Base-by-base conservation (phyloP, 495 filamentous ascomycete species). In the Daldinia bambusicola region DNA sequence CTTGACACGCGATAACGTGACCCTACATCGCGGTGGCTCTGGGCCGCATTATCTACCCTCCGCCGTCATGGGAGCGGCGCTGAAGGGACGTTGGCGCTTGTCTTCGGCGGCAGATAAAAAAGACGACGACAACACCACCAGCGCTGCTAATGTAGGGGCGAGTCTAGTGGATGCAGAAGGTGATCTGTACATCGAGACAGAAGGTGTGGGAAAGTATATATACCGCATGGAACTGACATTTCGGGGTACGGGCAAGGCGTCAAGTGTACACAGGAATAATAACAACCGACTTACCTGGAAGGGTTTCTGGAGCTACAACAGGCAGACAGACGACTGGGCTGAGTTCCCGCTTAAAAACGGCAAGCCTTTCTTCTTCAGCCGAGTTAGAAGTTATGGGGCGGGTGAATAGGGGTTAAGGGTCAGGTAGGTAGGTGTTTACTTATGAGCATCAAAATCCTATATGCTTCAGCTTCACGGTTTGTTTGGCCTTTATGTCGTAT, bases 281-380 rank as follows among this genome's bases (percentile, higher is more conserved):
- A 95, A 94, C 64, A 97, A 93, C 53, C 97, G 95, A 80, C 77
- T 99, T 37, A 80, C 80, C 0, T 98, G 96, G 96, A 90, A 90
- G 77, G 92, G 92, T 0, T 97, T 91, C 79, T 97, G 93, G 91
- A 94, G 89, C 79, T 96, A 95, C 71, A 96, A 97, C 74, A 85
- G 84, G 73, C 80, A 97, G 71, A 95, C 94, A 18, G 93, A 95
- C 75, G 94, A 97, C 78, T 93, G 93, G 91, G 93, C 86, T 0
- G 91, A 92, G 79, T 98, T 98, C 80, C 84, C 86, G 16, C 80
- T 95, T 67, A 91, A 89, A 77, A 92, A 97, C 78, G 91, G 93
- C 75, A 90, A 92, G 75, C 86, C 93, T 1, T 98, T 91, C 80
- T 91, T 93, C 69, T 99, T 93, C 79, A 93, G 93, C 69, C 83